phyloP scores from a whole-genome alignment of 805 yeast genomes.

The Kuraishia molischiana region DNA sequence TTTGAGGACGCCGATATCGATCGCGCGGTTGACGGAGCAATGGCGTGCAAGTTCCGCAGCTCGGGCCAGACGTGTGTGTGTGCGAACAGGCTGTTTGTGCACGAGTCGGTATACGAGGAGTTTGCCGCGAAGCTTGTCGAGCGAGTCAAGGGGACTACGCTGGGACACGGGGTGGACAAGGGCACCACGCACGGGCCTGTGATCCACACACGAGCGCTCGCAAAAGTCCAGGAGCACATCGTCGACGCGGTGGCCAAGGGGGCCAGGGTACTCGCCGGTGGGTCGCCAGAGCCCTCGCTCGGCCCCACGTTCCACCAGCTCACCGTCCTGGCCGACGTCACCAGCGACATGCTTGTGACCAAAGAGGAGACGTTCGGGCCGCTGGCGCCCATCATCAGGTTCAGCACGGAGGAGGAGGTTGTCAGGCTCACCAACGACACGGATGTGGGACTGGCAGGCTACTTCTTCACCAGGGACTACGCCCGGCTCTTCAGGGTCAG shows the following conservation, averaged over 20 bases:
- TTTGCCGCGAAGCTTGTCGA: constrained; percentile 40
- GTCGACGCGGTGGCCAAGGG: constrained; percentile 61
- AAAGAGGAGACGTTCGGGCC: constrained; percentile 82
- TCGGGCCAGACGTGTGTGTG: constrained; percentile 80
- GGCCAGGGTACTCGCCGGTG: constrained; percentile 55
- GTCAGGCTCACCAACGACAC: constrained; percentile 51
- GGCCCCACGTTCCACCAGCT: constrained; percentile 61
- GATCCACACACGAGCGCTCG: constrained; percentile 52
- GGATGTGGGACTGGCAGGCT: constrained; percentile 73
- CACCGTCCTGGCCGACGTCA: constrained; percentile 56
- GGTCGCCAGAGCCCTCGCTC: constrained; percentile 37
- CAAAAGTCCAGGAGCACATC: constrained; percentile 52
- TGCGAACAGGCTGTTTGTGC: constrained; percentile 65
- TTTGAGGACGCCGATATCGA: constrained; percentile 66
- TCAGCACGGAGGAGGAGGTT: constrained; percentile 53
- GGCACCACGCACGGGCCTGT: constrained; percentile 71
- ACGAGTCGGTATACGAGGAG: constrained; percentile 52
- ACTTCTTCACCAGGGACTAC: constrained; percentile 52
- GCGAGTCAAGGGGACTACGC: constrained; percentile 30
- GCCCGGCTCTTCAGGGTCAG: constrained; percentile 48
- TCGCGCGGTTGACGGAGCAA: constrained; percentile 54
- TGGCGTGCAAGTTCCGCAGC: constrained; percentile 62
- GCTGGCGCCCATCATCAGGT: constrained; percentile 59
- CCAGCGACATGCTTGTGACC: constrained; percentile 43
- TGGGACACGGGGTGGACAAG: constrained; percentile 55